Conservation (phyloP, 192 early-diverging fungal genomes). For the Entomortierella parvispora region DNA sequence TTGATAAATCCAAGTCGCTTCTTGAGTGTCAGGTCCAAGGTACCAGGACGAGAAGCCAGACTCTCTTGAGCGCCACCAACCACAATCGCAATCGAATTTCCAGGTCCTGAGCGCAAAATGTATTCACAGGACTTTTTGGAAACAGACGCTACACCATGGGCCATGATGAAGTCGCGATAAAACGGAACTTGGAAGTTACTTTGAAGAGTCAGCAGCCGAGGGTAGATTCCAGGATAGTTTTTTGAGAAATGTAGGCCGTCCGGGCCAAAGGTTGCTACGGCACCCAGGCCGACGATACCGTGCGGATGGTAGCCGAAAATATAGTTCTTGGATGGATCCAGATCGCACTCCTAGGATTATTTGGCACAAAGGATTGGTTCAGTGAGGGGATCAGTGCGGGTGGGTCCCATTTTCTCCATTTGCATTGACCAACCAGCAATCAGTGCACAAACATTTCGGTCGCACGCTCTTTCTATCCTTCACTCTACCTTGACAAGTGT, state of each 20-base stretch:
- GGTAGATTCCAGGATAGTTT: slow-evolving; percentile 81
- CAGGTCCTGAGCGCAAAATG: slow-evolving; percentile 74
- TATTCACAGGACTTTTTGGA: slow-evolving; percentile 75
- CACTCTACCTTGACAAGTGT: slow-evolving; percentile 73
- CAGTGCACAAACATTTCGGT: slow-evolving; percentile 77
- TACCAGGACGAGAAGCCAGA: slow-evolving; percentile 69
- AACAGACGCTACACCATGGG: slow-evolving; percentile 80
- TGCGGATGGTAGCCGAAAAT: slow-evolving; percentile 93
- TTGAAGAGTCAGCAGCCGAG: slow-evolving; percentile 81
- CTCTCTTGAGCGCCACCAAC: slow-evolving; percentile 91
- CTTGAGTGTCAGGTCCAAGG: slow-evolving; percentile 74
- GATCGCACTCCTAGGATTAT: slow-evolving; percentile 70
- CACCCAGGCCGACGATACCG: slow-evolving; percentile 84
- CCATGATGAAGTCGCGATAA: slow-evolving; percentile 83
- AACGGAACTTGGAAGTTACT: slow-evolving; percentile 88
- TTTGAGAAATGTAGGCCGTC: slow-evolving; percentile 80
- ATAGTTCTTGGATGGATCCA: slow-evolving; percentile 86
- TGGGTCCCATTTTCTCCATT: slow-evolving; percentile 24
- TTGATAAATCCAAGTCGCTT: slow-evolving; percentile 90
- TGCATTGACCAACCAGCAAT: slow-evolving; percentile 72
- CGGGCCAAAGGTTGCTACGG: slow-evolving; percentile 82
- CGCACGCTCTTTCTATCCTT: slow-evolving; percentile 57
- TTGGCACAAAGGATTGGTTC: slow-evolving; percentile 16
- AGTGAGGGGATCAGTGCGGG: background rate
- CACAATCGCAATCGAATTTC: slow-evolving; percentile 79